These are phyloP conservation scores for Leptoxyphium fumago DNA, from an alignment of 2,329 filamentous ascomycete genomes.

Conservation along the genomic window DNA sequence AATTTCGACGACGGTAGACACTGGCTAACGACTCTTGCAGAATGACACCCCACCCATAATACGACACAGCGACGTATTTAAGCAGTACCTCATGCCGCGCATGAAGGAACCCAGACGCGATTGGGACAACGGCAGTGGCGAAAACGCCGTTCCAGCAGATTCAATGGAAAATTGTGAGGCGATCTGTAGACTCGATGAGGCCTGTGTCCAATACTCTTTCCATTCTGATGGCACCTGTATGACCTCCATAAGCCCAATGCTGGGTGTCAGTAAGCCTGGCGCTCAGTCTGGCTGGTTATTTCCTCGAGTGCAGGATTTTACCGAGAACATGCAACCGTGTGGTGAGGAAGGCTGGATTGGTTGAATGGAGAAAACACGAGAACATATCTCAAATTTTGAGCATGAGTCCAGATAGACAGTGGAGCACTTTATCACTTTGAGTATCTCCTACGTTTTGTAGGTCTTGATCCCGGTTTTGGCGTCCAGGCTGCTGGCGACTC, in stretches of 20 bases:
- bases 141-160: slow-evolving; percentile 1
- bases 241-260: background rate
- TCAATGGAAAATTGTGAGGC: slow-evolving; percentile 4
- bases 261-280: background rate
- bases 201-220: slow-evolving; percentile 7
- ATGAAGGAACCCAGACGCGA: slow-evolving; percentile 6
- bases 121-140: slow-evolving; percentile 16
- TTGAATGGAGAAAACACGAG: background rate
- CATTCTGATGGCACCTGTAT: background rate
- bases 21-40: background rate
- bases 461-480: no score
- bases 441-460: no score
- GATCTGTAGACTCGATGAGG: slow-evolving; percentile 1
- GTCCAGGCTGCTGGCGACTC: no score
- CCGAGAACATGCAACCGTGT: background rate
- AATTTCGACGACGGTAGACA: background rate
- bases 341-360: background rate
- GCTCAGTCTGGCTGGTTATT: background rate
- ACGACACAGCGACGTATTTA: slow-evolving; percentile 13
- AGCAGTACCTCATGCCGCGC: slow-evolving; percentile 11
- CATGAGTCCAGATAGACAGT: no score
- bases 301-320: background rate
- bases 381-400: no score
- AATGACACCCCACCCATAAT: slow-evolving; percentile 1
- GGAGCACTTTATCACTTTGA: no score